Evolutionary conservation across 805 yeast species (phyloP).

Genomic region (Lachancea kluyveri): DNA sequence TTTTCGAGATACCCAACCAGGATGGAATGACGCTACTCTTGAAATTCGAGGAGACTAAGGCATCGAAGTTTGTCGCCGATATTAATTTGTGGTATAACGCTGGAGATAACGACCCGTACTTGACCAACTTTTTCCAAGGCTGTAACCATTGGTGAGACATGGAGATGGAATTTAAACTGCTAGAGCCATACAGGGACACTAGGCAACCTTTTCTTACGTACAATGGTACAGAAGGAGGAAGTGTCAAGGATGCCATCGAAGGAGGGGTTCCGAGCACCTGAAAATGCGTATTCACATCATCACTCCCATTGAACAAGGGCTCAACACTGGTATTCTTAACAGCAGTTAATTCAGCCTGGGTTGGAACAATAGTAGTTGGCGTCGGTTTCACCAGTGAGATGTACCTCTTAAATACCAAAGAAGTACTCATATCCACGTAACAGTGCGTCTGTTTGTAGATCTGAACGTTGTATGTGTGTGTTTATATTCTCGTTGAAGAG

Average conservation of each 20-base stretch:
- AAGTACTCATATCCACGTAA: neutral
- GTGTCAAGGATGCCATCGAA: conserved; percentile 19
- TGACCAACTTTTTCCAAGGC: conserved; percentile 17
- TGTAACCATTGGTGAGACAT: conserved; percentile 20
- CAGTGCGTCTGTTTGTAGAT: too few species aligned
- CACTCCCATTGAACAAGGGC: conserved; percentile 12
- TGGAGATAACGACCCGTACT: conserved; percentile 16
- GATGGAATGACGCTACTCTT: conserved; percentile 1
- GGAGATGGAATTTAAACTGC: conserved; percentile 7
- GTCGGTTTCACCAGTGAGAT: conserved; percentile 20
- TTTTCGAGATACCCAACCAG: conserved; percentile 14
- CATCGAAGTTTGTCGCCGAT: conserved; percentile 14
- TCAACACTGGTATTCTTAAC: conserved; percentile 14
- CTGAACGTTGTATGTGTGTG: too few species aligned
- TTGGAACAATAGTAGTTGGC: conserved; percentile 15
- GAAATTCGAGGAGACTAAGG: conserved; percentile 23
- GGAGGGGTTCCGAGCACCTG: conserved; percentile 21
- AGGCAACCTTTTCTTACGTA: conserved; percentile 25
- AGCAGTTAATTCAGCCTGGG: conserved; percentile 10
- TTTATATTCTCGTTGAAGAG: too few species aligned
- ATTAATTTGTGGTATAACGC: conserved; percentile 18
- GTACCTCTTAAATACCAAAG: conserved; percentile 8
- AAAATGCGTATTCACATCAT: conserved; percentile 11
- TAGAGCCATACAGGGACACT: conserved; percentile 19
- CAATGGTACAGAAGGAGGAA: conserved; percentile 18